Percentiles rank a stretch among this genome's conserved stretches.
phyloP scores from a whole-genome alignment of 805 yeast species.

The Lipomyces chichibuensis region DNA sequence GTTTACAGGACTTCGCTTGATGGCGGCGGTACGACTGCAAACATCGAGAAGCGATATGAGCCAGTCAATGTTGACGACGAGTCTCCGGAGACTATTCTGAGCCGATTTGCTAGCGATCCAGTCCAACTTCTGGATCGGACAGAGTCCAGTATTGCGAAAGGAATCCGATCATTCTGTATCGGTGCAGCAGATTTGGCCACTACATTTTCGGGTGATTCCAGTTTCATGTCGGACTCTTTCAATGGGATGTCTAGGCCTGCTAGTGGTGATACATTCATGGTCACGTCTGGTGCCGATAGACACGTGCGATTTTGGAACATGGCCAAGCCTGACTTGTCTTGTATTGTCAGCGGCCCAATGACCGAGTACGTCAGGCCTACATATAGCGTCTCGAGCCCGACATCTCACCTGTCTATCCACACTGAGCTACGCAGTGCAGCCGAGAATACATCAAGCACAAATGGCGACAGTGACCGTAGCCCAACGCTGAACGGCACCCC shows the following conservation, averaged over 20 bases:
- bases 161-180: conserved; percentile 36
- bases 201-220: conserved; percentile 14
- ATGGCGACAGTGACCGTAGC: conserved; percentile 45
- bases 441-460: conserved; percentile 37
- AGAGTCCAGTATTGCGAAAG: conserved; percentile 23
- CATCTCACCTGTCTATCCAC: conserved; percentile 13
- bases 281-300: conserved; percentile 44
- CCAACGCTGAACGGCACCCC: conserved; percentile 38
- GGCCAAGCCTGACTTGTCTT: conserved; percentile 42
- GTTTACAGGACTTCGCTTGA: conserved; percentile 40
- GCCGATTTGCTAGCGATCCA: conserved; percentile 36
- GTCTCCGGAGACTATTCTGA: conserved; percentile 32
- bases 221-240: conserved; percentile 14
- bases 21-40: conserved; percentile 16
- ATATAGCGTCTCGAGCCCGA: conserved; percentile 6
- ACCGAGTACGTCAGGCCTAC: conserved; percentile 32
- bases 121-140: conserved; percentile 26
- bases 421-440: conserved; percentile 19
- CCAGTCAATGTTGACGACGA: conserved; percentile 37
- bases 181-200: conserved; percentile 18
- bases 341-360: conserved; percentile 43
- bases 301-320: conserved; percentile 46
- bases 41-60: conserved; percentile 28
- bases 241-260: conserved; percentile 10
- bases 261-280: conserved; percentile 33